Percentiles rank a stretch among this genome's conserved stretches.
Conservation (phyloP, 192 early-diverging fungal genomes). For the Thoreauomyces humboldtii region DNA sequence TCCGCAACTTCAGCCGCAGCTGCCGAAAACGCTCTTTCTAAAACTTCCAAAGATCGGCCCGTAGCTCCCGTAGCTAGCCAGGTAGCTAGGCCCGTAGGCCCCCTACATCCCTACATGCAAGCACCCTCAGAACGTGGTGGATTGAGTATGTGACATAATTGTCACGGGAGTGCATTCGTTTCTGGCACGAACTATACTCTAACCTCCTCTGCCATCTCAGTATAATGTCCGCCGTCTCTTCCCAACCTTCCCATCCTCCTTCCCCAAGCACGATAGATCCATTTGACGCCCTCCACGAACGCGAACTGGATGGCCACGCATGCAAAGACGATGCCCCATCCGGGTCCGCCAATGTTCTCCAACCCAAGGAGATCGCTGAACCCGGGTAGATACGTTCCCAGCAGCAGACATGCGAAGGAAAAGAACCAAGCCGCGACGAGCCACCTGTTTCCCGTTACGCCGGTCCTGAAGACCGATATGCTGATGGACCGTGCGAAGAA, state of each 20-base stretch:
- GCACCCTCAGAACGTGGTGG: no score
- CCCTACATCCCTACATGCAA: no score
- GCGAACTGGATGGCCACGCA: constrained; percentile 46
- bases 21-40: no score
- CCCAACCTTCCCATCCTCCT: background rate
- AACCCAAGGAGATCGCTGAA: constrained; percentile 40
- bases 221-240: constrained; percentile 8
- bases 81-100: no score
- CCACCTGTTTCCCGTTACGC: constrained; percentile 73
- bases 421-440: constrained; percentile 76
- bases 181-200: no score
- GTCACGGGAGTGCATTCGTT: no score
- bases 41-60: no score
- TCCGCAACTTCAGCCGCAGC: no score
- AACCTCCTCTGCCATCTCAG: constrained; percentile 24
- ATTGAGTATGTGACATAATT: no score
- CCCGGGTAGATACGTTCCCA: constrained; percentile 79
- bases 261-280: constrained; percentile 1
- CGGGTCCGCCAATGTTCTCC: constrained; percentile 31
- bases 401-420: constrained; percentile 66
- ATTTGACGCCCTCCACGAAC: constrained; percentile 42
- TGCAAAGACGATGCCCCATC: constrained; percentile 42
- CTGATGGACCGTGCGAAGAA: constrained; percentile 79
- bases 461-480: constrained; percentile 71
- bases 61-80: no score